A percentile compares a stretch with the other conserved stretches of the same genome.
These are phyloP conservation scores for Raphanus raphanistrum DNA, from an alignment of 345 rosid genomes.

Conservation along the genomic window DNA sequence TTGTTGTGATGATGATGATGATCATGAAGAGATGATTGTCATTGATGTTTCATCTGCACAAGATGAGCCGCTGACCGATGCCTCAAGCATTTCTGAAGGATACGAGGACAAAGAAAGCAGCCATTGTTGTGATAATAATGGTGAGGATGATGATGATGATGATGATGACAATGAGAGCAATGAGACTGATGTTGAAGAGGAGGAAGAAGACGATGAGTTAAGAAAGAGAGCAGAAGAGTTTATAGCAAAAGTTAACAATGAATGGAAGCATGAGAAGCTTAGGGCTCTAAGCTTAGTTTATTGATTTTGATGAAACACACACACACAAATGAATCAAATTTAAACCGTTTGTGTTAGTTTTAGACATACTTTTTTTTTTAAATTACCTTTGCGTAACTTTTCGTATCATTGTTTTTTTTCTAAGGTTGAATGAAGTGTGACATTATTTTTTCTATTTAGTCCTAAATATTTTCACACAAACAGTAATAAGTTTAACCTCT, in stretches of 20 bases:
- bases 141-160: background rate
- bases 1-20: background rate
- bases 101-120: slow-evolving; percentile 16
- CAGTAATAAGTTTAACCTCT: slow-evolving; percentile 11
- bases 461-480: background rate
- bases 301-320: background rate
- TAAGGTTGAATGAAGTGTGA: background rate
- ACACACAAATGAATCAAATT: background rate
- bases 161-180: slow-evolving; percentile 1
- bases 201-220: slow-evolving; percentile 48
- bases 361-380: background rate
- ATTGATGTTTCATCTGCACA: slow-evolving; percentile 11
- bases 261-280: slow-evolving; percentile 58
- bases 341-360: background rate
- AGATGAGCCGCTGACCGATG: slow-evolving; percentile 6
- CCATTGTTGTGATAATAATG: background rate
- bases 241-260: slow-evolving; percentile 52
- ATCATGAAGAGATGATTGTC: background rate
- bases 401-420: slow-evolving; percentile 2
- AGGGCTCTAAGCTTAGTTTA: slow-evolving; percentile 31
- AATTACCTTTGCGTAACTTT: background rate
- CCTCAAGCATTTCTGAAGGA: background rate
- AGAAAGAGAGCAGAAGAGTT: slow-evolving; percentile 63
- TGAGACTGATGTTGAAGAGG: slow-evolving; percentile 1
- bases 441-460: background rate